phyloP scores from a whole-genome alignment of 1,284 basidiomycete species.

The Takashimella koratensis region DNA sequence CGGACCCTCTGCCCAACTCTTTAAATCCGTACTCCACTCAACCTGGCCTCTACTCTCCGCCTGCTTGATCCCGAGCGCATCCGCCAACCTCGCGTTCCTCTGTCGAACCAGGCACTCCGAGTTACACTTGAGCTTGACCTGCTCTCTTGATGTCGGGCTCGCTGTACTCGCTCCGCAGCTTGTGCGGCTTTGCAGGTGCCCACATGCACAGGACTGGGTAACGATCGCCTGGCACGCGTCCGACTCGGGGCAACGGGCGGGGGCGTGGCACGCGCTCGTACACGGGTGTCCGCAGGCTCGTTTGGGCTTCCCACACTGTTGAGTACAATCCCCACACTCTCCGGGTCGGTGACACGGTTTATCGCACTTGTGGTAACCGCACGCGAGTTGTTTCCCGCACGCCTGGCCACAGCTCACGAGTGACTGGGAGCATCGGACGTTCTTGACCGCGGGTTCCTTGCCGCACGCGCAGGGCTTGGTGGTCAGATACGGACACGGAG shows the following conservation, averaged over 20 bases:
- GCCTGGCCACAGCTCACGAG: constrained; percentile 74
- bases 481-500: constrained; percentile 76
- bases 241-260: constrained; percentile 71
- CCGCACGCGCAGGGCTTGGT: constrained; percentile 79
- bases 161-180: constrained; percentile 62
- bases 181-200: constrained; percentile 66
- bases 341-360: constrained; percentile 68
- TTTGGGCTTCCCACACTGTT: constrained; percentile 75
- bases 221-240: constrained; percentile 65
- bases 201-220: constrained; percentile 71
- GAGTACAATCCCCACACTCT: constrained; percentile 69
- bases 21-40: constrained; percentile 62
- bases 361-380: constrained; percentile 82
- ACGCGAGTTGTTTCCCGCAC: constrained; percentile 71
- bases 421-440: constrained; percentile 69
- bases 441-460: constrained; percentile 60
- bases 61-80: constrained; percentile 71
- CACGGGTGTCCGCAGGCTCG: constrained; percentile 76
- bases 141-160: constrained; percentile 51
- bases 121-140: constrained; percentile 64
- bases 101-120: constrained; percentile 76
- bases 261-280: constrained; percentile 74
- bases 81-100: constrained; percentile 77
- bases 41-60: constrained; percentile 49
- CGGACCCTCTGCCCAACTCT: constrained; percentile 56